Base-by-base conservation (phyloP, 2,329 filamentous ascomycete genomes). In the Lachnellula occidentalis region DNA sequence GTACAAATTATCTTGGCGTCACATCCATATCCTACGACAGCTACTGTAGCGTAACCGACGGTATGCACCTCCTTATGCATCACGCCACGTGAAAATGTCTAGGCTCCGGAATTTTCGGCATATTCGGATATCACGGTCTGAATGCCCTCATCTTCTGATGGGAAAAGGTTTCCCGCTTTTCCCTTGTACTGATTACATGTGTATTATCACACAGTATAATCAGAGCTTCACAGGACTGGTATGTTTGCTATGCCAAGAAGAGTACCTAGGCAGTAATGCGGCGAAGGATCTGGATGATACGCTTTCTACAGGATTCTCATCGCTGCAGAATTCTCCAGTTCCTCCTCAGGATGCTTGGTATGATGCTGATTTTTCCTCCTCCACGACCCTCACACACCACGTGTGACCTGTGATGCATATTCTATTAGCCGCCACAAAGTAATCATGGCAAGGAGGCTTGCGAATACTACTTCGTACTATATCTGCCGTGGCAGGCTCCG, bases 91-190 rank as follows among this genome's bases (percentile, higher is more conserved):
- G n/a, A 21, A n/a, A 22, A 22, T 45, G 22, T 45, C 3, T 17
- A 48, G 34, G 15, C 12, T 34, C 34, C 48, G 48, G 48, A 3
- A 43, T 17, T 15, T 43, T 50, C 48, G 48, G 48, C 41, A 17
- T 22, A 31, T 31, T 31, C 27, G 27, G 27, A 31, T 31, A 11
- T 12, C 19, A 22, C 15, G 7, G 19, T 50, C 48, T 50, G 48
- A 50, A 50, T 50, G 48, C 48, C 48, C 48, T 50, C 48, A 50
- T 41, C 19, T 21, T 19, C 21, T 43, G 12, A 24, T 19, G 41
- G 19, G 15, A 43, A 17, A 12, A n/a, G n/a, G 41, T 17, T 43
- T 11, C 9, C 17, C 14, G 17, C 1, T 21, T 43, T 22, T 22
- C 19, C 21, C 19, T 37, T 2, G 14, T 34, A 5, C 34, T 34